These are phyloP conservation scores for Populus deltoides DNA, from an alignment of 345 rosid genomes.

Conservation along the genomic window DNA sequence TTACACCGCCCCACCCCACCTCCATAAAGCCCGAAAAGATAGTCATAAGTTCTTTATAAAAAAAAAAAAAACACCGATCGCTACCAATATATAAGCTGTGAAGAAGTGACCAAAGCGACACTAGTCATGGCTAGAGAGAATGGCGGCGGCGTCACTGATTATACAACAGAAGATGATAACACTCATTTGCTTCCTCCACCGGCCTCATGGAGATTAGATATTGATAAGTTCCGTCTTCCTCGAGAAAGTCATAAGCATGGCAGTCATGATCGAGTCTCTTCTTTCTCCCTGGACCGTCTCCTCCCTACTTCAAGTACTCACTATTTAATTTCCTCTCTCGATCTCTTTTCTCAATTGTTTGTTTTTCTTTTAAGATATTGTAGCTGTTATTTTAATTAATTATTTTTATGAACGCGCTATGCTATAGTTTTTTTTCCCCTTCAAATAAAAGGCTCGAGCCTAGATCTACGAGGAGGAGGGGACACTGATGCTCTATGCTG, in stretches of 20 bases:
- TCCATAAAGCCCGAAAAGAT: neutral
- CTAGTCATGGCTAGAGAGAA: neutral
- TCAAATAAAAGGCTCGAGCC: neutral
- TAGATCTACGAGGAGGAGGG: no score
- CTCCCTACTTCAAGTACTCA: neutral
- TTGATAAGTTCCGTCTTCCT: constrained; percentile 14
- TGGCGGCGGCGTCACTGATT: neutral
- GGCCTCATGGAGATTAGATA: constrained; percentile 3
- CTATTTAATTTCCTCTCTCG: neutral
- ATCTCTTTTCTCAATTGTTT: neutral
- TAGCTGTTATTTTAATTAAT: neutral
- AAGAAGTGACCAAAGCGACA: neutral
- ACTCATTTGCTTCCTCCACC: neutral
- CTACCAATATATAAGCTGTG: no score
- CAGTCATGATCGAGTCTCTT: neutral
- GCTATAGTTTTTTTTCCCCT: neutral
- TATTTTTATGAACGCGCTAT: neutral
- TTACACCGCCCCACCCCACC: neutral
- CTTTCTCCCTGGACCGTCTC: neutral
- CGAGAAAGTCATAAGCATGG: neutral
- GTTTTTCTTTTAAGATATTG: neutral
- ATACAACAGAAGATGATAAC: neutral
- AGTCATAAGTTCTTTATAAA: no score
- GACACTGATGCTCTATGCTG: no score
- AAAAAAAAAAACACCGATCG: no score